These are phyloP conservation scores for Cynara cardunculus DNA, from an alignment of 129 eudicot species.

Conservation along the genomic window DNA sequence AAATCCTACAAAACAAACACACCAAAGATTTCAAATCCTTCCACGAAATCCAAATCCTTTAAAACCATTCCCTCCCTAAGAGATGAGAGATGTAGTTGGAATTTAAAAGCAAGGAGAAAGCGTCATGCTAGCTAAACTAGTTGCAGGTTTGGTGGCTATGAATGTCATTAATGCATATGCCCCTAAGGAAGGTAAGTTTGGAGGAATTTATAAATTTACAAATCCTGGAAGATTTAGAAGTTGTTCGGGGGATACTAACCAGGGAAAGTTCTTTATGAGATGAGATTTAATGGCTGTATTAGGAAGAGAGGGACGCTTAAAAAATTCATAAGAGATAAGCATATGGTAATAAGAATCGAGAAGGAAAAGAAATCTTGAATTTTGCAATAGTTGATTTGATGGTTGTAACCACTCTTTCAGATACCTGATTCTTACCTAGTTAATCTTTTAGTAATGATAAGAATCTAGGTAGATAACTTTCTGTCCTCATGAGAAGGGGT, in stretches of 20 bases:
- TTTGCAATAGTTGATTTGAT: not conserved
- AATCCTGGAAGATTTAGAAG: not conserved
- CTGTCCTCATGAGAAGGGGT: not conserved
- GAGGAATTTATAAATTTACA: not conserved
- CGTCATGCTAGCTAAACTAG: not conserved
- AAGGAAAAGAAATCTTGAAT: not conserved
- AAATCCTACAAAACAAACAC: too few species aligned
- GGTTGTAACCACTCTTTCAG: not conserved
- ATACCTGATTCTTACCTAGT: not conserved
- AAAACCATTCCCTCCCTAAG: too few species aligned
- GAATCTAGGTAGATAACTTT: too few species aligned
- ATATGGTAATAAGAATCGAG: not conserved
- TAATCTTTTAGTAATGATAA: not conserved
- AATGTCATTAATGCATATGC: not conserved
- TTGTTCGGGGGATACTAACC: not conserved
- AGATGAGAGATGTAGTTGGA: too few species aligned
- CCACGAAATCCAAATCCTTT: too few species aligned
- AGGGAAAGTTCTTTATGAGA: not conserved
- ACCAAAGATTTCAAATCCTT: too few species aligned
- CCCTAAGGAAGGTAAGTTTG: not conserved
- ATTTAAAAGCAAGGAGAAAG: not conserved
- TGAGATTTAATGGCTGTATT: not conserved
- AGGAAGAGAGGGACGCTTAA: not conserved
- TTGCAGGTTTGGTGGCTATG: not conserved
- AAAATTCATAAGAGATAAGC: not conserved